phyloP scores from a whole-genome alignment of 1,139 yeast species.

The Meyerozyma athensensis region DNA sequence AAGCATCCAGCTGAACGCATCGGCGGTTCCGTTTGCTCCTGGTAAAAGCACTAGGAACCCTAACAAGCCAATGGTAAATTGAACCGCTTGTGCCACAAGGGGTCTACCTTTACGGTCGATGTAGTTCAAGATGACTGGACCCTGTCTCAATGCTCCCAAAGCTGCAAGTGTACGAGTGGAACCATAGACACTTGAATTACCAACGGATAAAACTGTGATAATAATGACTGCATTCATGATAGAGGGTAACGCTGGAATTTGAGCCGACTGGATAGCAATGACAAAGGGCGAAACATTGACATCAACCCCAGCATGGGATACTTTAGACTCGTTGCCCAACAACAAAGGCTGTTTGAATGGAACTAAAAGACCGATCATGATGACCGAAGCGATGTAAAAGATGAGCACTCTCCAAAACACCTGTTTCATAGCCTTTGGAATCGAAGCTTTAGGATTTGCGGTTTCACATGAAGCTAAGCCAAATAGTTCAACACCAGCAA shows the following conservation, averaged over 20 bases:
- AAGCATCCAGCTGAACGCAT: constrained; percentile 22
- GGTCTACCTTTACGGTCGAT: constrained; percentile 34
- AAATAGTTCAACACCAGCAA: constrained; percentile 25
- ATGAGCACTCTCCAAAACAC: constrained; percentile 32
- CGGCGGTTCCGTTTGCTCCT: constrained; percentile 12
- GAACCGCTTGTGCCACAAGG: constrained; percentile 24
- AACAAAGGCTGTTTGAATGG: constrained; percentile 21
- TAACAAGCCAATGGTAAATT: constrained; percentile 24
- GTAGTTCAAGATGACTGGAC: constrained; percentile 26
- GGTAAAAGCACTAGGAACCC: constrained; percentile 31
- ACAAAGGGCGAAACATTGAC: constrained; percentile 38
- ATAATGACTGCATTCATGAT: constrained; percentile 30
- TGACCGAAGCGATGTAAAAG: constrained; percentile 26
- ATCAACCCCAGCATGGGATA: constrained; percentile 14
- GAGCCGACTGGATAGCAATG: constrained; percentile 31
- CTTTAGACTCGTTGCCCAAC: constrained; percentile 9
- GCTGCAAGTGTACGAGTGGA: constrained; percentile 33
- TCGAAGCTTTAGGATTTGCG: constrained; percentile 27
- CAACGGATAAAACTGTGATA: constrained; percentile 30
- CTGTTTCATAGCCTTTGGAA: constrained; percentile 33
- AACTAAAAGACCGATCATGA: constrained; percentile 30
- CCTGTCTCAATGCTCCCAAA: constrained; percentile 31
- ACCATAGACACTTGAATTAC: constrained; percentile 34
- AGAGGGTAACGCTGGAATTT: constrained; percentile 29
- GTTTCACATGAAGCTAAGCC: constrained; percentile 35